Conservation (phyloP, 176 grass and related monocot genomes). For the Tillandsia fasciculata region DNA sequence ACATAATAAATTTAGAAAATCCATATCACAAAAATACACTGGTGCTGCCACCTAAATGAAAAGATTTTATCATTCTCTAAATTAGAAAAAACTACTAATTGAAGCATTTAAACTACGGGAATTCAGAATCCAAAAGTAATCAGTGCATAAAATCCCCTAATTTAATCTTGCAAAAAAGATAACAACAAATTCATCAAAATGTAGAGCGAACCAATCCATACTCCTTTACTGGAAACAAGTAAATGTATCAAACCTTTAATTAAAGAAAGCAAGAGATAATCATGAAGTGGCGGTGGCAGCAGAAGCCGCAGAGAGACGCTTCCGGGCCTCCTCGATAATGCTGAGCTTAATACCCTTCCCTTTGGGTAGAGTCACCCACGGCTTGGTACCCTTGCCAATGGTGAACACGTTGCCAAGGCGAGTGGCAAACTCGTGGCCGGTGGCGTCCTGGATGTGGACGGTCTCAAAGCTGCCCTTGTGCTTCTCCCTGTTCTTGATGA, state of each 20-base stretch:
- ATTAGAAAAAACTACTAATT: no score
- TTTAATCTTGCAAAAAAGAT: not conserved
- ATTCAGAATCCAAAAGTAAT: no score
- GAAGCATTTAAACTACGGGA: no score
- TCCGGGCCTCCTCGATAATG: constrained; percentile 24
- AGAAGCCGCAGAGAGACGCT: constrained; percentile 8
- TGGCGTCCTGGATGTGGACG: constrained; percentile 21
- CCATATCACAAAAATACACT: no score
- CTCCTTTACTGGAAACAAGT: not conserved
- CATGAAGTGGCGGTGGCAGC: constrained; percentile 1
- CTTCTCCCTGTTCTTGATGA: constrained; percentile 32
- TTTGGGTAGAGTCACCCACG: constrained; percentile 25
- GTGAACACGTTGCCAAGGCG: constrained; percentile 21
- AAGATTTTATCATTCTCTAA: no score
- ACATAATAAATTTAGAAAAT: no score
- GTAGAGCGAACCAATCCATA: not conserved
- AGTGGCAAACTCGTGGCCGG: constrained; percentile 23
- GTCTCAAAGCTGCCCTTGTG: constrained; percentile 26
- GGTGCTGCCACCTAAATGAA: no score
- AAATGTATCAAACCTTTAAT: not conserved
- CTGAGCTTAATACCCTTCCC: constrained; percentile 30
- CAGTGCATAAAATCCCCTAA: not conserved
- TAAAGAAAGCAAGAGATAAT: not conserved
- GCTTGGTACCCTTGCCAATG: constrained; percentile 20
- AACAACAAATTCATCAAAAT: not conserved